phyloP scores from a whole-genome alignment of 306 rosid species.

The Castanospermum australe region DNA sequence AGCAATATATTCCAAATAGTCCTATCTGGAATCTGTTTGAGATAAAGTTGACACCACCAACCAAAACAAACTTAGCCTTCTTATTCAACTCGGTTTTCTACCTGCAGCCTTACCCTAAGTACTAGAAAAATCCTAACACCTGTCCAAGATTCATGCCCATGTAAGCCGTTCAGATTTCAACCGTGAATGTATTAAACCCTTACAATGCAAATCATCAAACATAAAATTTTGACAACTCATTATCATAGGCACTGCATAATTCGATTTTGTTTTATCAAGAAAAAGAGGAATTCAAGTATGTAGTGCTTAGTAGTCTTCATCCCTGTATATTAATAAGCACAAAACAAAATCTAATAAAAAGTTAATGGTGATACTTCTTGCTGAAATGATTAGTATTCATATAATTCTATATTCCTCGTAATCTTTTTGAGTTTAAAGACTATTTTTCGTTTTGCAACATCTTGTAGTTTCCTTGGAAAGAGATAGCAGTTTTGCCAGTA shows the following conservation, averaged over 20 bases:
- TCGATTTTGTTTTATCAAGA: neutral
- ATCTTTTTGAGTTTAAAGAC: conserved; percentile 3
- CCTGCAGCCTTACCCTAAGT: neutral
- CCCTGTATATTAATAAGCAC: neutral
- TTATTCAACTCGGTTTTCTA: too few species aligned
- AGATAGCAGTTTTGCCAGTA: conserved; percentile 71
- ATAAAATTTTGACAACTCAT: neutral
- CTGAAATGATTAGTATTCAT: neutral
- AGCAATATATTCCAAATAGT: neutral
- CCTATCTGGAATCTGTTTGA: neutral
- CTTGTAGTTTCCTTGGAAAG: conserved; percentile 68
- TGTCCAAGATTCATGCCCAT: too few species aligned
- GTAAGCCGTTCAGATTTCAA: neutral
- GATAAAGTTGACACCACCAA: neutral
- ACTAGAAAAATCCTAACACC: too few species aligned
- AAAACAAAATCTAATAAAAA: neutral
- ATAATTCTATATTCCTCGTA: neutral
- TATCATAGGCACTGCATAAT: neutral
- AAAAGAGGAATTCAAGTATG: neutral
- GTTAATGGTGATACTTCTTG: neutral
- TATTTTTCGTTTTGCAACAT: conserved; percentile 19
- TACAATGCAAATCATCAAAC: neutral
- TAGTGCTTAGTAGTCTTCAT: neutral
- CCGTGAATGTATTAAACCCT: neutral
- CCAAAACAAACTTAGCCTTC: neutral